Base-by-base conservation (phyloP, 257 asterid species). In the Euphrasia confusa region DNA sequence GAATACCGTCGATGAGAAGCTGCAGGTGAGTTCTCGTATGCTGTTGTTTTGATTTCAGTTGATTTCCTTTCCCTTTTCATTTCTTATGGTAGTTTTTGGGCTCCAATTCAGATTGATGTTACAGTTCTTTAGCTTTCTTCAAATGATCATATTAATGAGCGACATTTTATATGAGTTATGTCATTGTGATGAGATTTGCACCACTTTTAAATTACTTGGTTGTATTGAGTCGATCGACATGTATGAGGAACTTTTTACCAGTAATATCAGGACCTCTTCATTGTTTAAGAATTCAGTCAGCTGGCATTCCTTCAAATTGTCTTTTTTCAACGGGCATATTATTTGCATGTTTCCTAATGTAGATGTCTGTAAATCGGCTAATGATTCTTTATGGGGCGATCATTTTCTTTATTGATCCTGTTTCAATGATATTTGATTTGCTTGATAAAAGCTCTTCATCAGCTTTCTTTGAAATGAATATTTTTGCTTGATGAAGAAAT, bases 1-100 rank as follows among this genome's bases (percentile, higher is more conserved):
- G 15, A 80, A 77, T 35, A 86, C 95, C 0, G 79, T 78, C 64
- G 99, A 93, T 66, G 80, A 82, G 69, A 78, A 79, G 78, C 68
- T 93, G 82, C 99, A 93, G 97, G 99, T 93, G 56, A 35, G 64
- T 15, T 52, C 52, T 65, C 50, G 13, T 44, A 44, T 44, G 50
- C 50, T n/a, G 15, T 1, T 44, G 17, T 44, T 44, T 10, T 42
- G 48, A 21, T 21, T 21, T 21, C 50, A 4, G 15, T 1, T 44
- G 17, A 3, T 44, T 42, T 42, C 4, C 40, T 6, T 35, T 35
- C 10, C 40, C 40, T 35, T 35, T 35, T 35, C 6, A 35, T 35
- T 35, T 35, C 40, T 35, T 35, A 7, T 35, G 40, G 40, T 35
- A 7, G 40, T 7, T 7, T 33, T 6, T 33, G 7, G 7, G 39